Evolutionary conservation across 176 grass and related monocot genomes (phyloP).

Genomic region (Oryza longistaminata): DNA sequence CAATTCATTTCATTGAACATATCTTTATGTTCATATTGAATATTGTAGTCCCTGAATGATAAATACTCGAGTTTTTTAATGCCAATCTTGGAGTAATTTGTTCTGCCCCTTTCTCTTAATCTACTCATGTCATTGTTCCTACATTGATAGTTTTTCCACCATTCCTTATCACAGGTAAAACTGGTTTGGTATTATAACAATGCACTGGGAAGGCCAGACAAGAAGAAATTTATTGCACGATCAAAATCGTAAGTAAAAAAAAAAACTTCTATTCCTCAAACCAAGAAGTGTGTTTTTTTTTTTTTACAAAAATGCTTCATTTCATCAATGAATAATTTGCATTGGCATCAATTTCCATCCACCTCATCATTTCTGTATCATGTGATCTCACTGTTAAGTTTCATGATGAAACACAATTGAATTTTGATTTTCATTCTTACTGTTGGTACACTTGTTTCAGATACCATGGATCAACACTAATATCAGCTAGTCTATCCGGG

Average conservation of each 20-base stretch:
- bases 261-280: neutral
- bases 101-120: neutral
- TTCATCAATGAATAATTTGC: conserved; percentile 13
- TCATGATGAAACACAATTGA: neutral
- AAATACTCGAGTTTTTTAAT: neutral
- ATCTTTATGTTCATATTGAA: conserved; percentile 11
- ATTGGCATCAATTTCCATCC: conserved; percentile 12
- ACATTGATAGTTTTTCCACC: neutral
- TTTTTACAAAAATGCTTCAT: neutral
- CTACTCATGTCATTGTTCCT: neutral
- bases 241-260: conserved; percentile 68
- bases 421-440: conserved; percentile 21
- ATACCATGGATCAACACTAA: conserved; percentile 96
- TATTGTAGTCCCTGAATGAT: neutral
- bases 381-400: neutral
- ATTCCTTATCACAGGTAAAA: conserved; percentile 65
- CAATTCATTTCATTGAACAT: neutral
- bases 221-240: conserved; percentile 98
- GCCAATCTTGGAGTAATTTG: neutral
- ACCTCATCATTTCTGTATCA: neutral
- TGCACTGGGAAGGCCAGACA: conserved; percentile 88
- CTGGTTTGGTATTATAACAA: conserved; percentile 99
- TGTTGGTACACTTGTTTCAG: conserved; percentile 50
- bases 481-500: conserved; percentile 90
- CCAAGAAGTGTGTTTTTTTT: neutral